Conservation (phyloP, 2,329 filamentous ascomycete genomes). For the Talaromyces funiculosus region DNA sequence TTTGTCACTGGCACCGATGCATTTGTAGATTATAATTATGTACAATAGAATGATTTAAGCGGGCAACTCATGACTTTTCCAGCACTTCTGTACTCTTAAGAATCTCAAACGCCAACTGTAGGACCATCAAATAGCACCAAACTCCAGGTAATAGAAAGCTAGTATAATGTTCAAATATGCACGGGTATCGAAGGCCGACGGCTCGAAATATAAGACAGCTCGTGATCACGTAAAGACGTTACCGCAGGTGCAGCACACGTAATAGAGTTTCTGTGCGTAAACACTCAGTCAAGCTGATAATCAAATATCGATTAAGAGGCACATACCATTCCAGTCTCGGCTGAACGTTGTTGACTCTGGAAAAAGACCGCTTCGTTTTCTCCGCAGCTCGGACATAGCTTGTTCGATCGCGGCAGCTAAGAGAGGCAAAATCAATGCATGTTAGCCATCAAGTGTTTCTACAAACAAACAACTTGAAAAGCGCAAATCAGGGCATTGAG, state of each 20-base stretch:
- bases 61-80: neutral
- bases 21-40: constrained; percentile 50
- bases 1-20: constrained; percentile 83
- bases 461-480: constrained; percentile 10
- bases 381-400: constrained; percentile 75
- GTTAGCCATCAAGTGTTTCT: constrained; percentile 19
- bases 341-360: constrained; percentile 94
- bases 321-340: constrained; percentile 92
- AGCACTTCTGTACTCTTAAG: neutral
- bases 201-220: constrained; percentile 15
- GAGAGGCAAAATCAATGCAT: constrained; percentile 11
- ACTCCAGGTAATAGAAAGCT: constrained; percentile 19
- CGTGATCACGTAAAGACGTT: constrained; percentile 61
- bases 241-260: constrained; percentile 90
- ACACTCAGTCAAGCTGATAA: constrained; percentile 18
- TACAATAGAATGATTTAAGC: constrained; percentile 19
- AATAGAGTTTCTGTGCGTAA: constrained; percentile 69
- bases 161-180: constrained; percentile 16
- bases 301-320: constrained; percentile 25
- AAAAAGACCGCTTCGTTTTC: constrained; percentile 95
- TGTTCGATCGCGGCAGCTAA: constrained; percentile 86
- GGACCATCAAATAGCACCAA: constrained; percentile 17
- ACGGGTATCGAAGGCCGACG: constrained; percentile 29
- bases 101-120: neutral
- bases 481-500: constrained; percentile 11